Base-by-base conservation (phyloP, 495 filamentous ascomycete species). In the Xeromyces bisporus region DNA sequence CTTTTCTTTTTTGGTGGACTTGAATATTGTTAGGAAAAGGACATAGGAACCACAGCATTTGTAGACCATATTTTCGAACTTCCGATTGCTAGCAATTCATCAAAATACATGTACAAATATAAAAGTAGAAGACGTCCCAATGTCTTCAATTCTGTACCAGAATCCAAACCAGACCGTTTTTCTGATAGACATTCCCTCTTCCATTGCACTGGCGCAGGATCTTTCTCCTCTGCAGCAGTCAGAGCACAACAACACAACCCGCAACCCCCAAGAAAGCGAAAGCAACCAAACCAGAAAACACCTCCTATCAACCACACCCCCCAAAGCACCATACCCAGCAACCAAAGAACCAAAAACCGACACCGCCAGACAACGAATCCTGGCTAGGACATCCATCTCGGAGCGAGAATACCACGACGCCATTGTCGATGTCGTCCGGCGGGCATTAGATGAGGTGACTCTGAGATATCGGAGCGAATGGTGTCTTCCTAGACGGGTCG, bases 151-250 rank as follows among this genome's bases (percentile, higher is more conserved):
- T 10, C 56, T 79, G 15, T 73, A 67, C 45, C 54, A 67, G 30
- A 69, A 67, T 35, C 14, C 30, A 10, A 33, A 46, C 1, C 29
- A 47, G 3, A 60, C 57, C 2, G 37, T 66, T 12, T 64, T 67
- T 20, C 50, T 81, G 9, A 38, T 81, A 26, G 76, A 81, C 40
- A 71, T 77, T 13, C 76, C 77, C 10, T 38, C 38, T n/a, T 79
- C 76, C 2, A 75, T 80, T 35, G 37, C 48, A 1, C 42, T 53
- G 11, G 50, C 49, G n/a, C 56, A 59, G 33, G 35, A 44, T 16
- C 47, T 53, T 25, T 38, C 37, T 11, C 9, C 21, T 15, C 14
- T 23, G 2, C 41, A 39, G 15, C 33, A 28, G 15, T 15, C 20
- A 21, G 5, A 21, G 20, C 26, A 9, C 30, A 36, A 18, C 6